A percentile compares a stretch with the other conserved stretches of the same genome.
phyloP scores from a whole-genome alignment of 1,284 basidiomycete species.

The Golubevia pallescens region DNA sequence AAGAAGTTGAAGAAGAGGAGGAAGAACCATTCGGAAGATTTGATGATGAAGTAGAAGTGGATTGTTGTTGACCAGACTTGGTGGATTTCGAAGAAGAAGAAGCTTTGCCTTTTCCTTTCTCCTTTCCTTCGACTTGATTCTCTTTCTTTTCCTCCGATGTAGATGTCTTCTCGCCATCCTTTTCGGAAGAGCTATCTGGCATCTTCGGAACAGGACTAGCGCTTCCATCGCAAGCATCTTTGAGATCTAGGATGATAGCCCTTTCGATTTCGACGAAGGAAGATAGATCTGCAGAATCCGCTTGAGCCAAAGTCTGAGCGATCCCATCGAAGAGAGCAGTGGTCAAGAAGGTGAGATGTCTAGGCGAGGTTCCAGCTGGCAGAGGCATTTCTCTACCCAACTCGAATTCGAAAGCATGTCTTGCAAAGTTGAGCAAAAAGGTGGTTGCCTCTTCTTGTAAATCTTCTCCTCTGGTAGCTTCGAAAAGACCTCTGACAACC shows the following conservation, averaged over 20 bases:
- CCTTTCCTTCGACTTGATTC: not conserved
- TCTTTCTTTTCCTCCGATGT: not conserved
- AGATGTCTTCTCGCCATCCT: not conserved
- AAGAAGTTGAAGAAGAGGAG: too few relatives aligned
- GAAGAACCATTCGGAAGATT: too few relatives aligned
- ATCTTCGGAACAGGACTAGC: not conserved
- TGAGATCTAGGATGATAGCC: slow-evolving; percentile 43
- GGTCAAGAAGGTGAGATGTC: slow-evolving; percentile 69
- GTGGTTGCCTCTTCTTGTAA: slow-evolving; percentile 74
- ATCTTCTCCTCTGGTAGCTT: slow-evolving; percentile 77
- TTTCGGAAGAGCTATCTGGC: not conserved
- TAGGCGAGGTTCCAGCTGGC: slow-evolving; percentile 67
- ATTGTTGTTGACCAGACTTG: too few relatives aligned
- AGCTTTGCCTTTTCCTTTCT: too few relatives aligned
- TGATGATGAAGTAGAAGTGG: too few relatives aligned
- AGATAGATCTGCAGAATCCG: slow-evolving; percentile 4
- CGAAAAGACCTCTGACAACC: slow-evolving; percentile 72
- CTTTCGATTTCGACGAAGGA: slow-evolving; percentile 29
- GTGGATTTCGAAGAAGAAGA: too few relatives aligned
- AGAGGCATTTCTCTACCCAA: slow-evolving; percentile 65
- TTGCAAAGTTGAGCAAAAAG: slow-evolving; percentile 74
- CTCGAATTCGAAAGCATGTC: slow-evolving; percentile 71
- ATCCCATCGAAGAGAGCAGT: slow-evolving; percentile 75
- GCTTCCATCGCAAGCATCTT: slow-evolving; percentile 26
- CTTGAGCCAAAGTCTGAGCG: slow-evolving; percentile 61